These are phyloP conservation scores for Anthostomella pinea DNA, from an alignment of 2,329 filamentous ascomycete species.

Conservation along the genomic window DNA sequence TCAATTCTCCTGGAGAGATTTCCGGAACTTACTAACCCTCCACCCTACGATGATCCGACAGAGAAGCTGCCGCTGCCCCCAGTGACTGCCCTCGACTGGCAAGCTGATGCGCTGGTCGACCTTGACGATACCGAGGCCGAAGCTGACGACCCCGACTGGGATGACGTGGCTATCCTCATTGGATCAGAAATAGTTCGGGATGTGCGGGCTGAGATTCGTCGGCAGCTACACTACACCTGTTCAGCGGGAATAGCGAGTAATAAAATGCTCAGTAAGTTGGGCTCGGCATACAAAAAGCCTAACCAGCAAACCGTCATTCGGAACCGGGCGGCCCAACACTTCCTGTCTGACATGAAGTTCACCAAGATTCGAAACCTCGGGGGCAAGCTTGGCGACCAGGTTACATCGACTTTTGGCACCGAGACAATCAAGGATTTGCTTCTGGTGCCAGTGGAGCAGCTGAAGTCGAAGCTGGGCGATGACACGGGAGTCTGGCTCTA, in stretches of 20 bases:
- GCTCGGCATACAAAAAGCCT: conserved; percentile 87
- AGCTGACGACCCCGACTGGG: conserved; percentile 87
- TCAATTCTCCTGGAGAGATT: conserved; percentile 71
- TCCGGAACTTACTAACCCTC: conserved; percentile 64
- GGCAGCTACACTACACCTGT: conserved; percentile 80
- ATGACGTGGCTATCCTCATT: conserved; percentile 83
- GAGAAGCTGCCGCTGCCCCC: conserved; percentile 70
- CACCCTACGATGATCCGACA: conserved; percentile 70
- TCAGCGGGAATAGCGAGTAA: conserved; percentile 86
- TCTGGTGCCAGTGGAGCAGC: conserved; percentile 66
- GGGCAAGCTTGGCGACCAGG: conserved; percentile 87
- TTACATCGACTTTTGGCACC: conserved; percentile 76
- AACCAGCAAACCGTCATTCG: conserved; percentile 93
- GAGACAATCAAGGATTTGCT: conserved; percentile 76
- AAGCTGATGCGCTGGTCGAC: conserved; percentile 77
- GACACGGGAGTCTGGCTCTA: conserved; percentile 86
- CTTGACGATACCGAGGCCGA: conserved; percentile 71
- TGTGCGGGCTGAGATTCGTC: conserved; percentile 66
- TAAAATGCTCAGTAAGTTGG: conserved; percentile 94
- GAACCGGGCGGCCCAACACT: conserved; percentile 75
- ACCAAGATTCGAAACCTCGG: conserved; percentile 95
- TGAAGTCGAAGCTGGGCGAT: conserved; percentile 76
- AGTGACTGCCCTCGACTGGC: conserved; percentile 73
- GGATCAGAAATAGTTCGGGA: conserved; percentile 84
- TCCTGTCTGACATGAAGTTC: conserved; percentile 83